Percentiles rank a stretch among this genome's conserved stretches.
Evolutionary conservation across 306 rosid genomes (phyloP).

Genomic region (Delonix regia): DNA sequence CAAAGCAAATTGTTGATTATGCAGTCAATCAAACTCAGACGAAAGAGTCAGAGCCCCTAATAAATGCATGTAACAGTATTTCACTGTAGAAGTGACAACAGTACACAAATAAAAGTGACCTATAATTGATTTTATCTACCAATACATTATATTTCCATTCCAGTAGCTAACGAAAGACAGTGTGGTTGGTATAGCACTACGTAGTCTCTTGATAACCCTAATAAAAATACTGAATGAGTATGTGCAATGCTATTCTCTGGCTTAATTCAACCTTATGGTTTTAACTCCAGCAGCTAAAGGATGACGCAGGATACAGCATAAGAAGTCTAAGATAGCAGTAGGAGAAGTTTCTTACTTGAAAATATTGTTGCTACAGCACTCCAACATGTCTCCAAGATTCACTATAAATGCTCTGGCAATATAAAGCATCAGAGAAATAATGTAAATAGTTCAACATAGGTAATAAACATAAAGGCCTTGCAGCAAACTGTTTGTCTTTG

Average conservation of each 20-base stretch:
- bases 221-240: no score
- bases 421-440: constrained; percentile 14
- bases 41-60: not conserved
- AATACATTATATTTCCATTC: no score
- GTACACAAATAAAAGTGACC: no score
- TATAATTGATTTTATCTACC: no score
- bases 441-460: constrained; percentile 3
- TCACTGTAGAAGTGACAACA: not conserved
- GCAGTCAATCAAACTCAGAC: not conserved
- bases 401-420: constrained; percentile 79
- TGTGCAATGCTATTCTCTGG: no score
- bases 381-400: constrained; percentile 93
- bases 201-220: no score
- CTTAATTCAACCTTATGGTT: no score
- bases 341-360: constrained; percentile 65
- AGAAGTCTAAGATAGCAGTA: not conserved
- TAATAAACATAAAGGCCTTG: not conserved
- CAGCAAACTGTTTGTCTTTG: constrained; percentile 5
- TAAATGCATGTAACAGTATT: not conserved
- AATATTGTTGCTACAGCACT: constrained; percentile 86
- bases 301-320: not conserved
- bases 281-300: no score
- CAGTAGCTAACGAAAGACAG: no score
- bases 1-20: constrained; percentile 23
- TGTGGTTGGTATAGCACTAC: no score